Percentiles rank a stretch among this genome's conserved stretches.
phyloP scores from a whole-genome alignment of 1,284 basidiomycete genomes.

The Entoloma clypeatum region DNA sequence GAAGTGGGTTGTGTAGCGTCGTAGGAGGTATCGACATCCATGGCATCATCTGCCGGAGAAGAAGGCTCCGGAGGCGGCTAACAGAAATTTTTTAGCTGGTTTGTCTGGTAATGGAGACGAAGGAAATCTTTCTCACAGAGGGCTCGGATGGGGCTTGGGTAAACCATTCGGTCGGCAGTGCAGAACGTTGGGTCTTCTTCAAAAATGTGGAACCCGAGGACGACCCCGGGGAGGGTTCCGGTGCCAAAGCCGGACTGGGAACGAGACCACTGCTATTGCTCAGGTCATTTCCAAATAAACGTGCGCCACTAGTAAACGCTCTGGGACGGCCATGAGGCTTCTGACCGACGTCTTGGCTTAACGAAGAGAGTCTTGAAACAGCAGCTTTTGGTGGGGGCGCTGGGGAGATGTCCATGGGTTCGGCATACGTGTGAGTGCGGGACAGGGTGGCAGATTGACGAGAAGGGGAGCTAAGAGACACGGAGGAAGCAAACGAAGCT shows the following conservation, averaged over 20 bases:
- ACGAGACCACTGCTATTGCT: conserved; percentile 56
- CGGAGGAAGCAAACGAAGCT: conserved; percentile 73
- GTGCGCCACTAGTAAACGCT: conserved; percentile 55
- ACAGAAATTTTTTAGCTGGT: too few species aligned
- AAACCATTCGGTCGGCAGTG: conserved; percentile 64
- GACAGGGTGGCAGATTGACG: conserved; percentile 41
- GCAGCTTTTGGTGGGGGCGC: conserved; percentile 39
- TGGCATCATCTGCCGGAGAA: conserved; percentile 56
- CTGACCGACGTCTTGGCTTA: conserved; percentile 24
- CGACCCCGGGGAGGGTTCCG: conserved; percentile 27
- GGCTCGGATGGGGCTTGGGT: conserved; percentile 26
- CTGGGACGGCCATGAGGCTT: conserved; percentile 43
- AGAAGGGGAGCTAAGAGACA: conserved; percentile 71
- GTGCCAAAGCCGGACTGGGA: conserved; percentile 32
- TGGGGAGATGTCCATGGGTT: conserved; percentile 80
- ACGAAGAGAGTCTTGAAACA: conserved; percentile 17
- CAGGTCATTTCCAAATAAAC: conserved; percentile 69
- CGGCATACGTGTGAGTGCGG: conserved; percentile 43
- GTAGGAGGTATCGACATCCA: conserved; percentile 69
- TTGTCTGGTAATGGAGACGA: too few species aligned
- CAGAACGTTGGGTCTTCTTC: conserved; percentile 56
- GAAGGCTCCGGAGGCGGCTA: conserved; percentile 36
- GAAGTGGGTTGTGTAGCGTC: conserved; percentile 27
- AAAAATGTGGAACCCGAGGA: conserved; percentile 37
- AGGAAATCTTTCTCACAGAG: conserved; percentile 20